Evolutionary conservation across 371 early-diverging fungal genomes (phyloP).

Genomic region (Haplosporangium sp.): DNA sequence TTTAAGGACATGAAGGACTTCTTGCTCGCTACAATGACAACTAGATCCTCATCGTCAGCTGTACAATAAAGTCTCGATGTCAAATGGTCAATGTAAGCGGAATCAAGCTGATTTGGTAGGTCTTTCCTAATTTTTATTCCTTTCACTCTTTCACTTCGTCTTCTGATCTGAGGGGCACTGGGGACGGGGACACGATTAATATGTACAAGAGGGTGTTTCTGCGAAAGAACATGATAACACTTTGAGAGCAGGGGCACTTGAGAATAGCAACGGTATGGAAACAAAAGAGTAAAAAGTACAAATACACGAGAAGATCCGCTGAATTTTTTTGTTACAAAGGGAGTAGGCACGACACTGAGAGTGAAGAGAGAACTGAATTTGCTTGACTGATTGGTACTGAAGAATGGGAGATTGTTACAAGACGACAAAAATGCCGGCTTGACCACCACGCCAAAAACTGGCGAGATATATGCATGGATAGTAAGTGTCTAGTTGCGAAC

Average conservation of each 20-base stretch:
- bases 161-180: slow-evolving; percentile 54
- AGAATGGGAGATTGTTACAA: neutral
- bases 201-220: slow-evolving; percentile 35
- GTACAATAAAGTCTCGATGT: neutral
- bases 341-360: slow-evolving; percentile 6
- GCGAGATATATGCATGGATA: neutral
- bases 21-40: too few relatives aligned
- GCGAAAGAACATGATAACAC: neutral
- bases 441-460: too few relatives aligned
- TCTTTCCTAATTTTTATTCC: slow-evolving; percentile 20
- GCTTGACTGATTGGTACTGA: neutral
- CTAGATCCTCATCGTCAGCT: too few relatives aligned
- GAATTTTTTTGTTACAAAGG: too few relatives aligned
- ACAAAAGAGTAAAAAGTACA: slow-evolving; percentile 20
- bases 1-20: too few relatives aligned
- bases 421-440: too few relatives aligned
- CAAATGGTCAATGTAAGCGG: neutral
- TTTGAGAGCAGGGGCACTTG: slow-evolving; percentile 17
- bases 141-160: slow-evolving; percentile 36
- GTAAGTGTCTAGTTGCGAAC: slow-evolving; percentile 18
- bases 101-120: too few relatives aligned
- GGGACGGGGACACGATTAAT: slow-evolving; percentile 75
- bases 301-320: slow-evolving; percentile 28
- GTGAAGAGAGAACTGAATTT: slow-evolving; percentile 1
- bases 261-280: slow-evolving; percentile 9